phyloP scores from a whole-genome alignment of 1,284 basidiomycete species.

The Boletus calvinii region DNA sequence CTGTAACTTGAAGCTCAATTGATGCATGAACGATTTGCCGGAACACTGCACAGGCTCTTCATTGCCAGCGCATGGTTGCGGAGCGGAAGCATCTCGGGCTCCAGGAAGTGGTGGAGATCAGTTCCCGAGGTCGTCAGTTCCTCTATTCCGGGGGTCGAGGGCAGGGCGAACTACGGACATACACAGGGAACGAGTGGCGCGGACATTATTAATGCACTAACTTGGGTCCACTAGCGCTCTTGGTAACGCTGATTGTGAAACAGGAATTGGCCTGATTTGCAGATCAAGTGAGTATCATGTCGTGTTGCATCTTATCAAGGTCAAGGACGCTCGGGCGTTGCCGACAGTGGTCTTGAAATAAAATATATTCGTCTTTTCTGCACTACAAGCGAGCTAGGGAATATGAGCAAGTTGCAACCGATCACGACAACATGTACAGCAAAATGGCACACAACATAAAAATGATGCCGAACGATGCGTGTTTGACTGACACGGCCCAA shows the following conservation, averaged over 20 bases:
- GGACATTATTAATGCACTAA: too few relatives aligned
- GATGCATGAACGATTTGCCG: not conserved
- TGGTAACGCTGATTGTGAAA: not conserved
- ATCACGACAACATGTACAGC: slow-evolving; percentile 33
- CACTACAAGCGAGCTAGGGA: slow-evolving; percentile 22
- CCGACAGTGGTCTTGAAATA: slow-evolving; percentile 3
- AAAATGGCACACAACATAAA: slow-evolving; percentile 27
- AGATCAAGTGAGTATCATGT: not conserved
- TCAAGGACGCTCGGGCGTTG: slow-evolving; percentile 4
- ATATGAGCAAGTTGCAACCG: slow-evolving; percentile 28
- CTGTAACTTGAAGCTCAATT: too few relatives aligned
- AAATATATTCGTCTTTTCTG: slow-evolving; percentile 21
- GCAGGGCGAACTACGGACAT: not conserved
- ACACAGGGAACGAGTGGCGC: too few relatives aligned
- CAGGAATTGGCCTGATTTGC: not conserved
- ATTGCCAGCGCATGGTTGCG: not conserved
- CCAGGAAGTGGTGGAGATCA: not conserved
- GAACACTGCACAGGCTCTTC: not conserved
- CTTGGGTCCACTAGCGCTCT: too few relatives aligned
- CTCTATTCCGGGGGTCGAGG: not conserved
- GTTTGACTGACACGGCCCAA: slow-evolving; percentile 18
- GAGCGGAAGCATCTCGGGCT: not conserved
- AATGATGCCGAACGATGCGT: slow-evolving; percentile 22
- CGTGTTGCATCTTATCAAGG: not conserved
- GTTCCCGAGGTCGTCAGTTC: not conserved